Conservation (phyloP, 768 basidiomycete species). For the Leccinum uliginosum region DNA sequence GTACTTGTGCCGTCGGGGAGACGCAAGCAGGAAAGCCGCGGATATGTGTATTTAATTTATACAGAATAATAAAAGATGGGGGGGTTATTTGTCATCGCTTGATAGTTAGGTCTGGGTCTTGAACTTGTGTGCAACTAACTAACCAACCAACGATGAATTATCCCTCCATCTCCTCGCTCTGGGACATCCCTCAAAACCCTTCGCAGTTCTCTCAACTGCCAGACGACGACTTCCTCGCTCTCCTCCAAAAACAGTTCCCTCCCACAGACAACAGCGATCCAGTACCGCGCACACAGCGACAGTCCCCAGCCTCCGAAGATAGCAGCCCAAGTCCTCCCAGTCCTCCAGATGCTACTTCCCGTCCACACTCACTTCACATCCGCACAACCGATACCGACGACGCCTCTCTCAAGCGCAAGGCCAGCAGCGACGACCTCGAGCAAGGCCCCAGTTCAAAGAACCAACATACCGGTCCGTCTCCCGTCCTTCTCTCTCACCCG, state of each 20-base stretch:
- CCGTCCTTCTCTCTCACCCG: neutral
- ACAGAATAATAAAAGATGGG: slow-evolving; percentile 2
- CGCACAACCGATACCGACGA: slow-evolving; percentile 41
- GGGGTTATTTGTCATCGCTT: slow-evolving; percentile 6
- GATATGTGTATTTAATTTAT: slow-evolving; percentile 5
- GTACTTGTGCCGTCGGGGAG: slow-evolving; percentile 2
- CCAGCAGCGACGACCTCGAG: slow-evolving; percentile 56
- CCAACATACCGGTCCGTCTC: slow-evolving; percentile 54
- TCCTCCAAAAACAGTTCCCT: slow-evolving; percentile 74
- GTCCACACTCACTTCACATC: slow-evolving; percentile 13
- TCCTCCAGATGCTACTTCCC: slow-evolving; percentile 28
- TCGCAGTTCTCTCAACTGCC: slow-evolving; percentile 56
- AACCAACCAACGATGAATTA: slow-evolving; percentile 29
- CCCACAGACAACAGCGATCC: slow-evolving; percentile 31
- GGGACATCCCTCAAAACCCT: slow-evolving; percentile 61
- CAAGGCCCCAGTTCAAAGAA: slow-evolving; percentile 66
- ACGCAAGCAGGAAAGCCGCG: slow-evolving; percentile 11
- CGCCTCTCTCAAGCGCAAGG: slow-evolving; percentile 69
- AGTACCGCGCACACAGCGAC: slow-evolving; percentile 45
- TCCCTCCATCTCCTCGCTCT: slow-evolving; percentile 47
- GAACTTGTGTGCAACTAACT: too few relatives aligned
- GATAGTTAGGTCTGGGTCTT: neutral
- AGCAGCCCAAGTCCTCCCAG: slow-evolving; percentile 77
- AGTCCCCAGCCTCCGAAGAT: slow-evolving; percentile 63
- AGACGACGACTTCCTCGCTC: slow-evolving; percentile 73